phyloP scores from a whole-genome alignment of 139 green algal genomes.

The Volvox reticuliferus region DNA sequence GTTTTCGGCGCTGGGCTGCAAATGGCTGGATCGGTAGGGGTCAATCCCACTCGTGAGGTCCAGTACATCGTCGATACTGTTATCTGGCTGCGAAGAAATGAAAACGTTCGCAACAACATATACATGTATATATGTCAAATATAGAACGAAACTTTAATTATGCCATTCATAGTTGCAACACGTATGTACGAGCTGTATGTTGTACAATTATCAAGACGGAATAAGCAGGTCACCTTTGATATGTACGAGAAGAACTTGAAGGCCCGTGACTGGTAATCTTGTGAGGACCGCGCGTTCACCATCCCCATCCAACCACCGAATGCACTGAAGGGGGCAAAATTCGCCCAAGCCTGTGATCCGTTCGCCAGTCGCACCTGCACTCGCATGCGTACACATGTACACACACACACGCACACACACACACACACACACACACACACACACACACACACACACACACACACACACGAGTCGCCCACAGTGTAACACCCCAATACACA shows the following conservation, averaged over 20 bases:
- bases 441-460: too few species aligned
- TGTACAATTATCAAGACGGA: too few species aligned
- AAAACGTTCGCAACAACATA: too few species aligned
- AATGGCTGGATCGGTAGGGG: background rate
- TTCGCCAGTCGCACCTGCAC: background rate
- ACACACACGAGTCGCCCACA: too few species aligned
- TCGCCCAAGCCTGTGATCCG: background rate
- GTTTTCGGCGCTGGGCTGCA: background rate
- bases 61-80: background rate
- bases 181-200: background rate
- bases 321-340: constrained; percentile 39
- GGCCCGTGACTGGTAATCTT: background rate
- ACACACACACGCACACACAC: too few species aligned
- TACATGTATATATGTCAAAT: too few species aligned
- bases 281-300: background rate
- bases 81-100: background rate
- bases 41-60: constrained; percentile 5
- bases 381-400: too few species aligned
- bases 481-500: too few species aligned
- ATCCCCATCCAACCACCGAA: constrained; percentile 36
- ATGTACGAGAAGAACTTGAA: constrained; percentile 18
- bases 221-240: background rate
- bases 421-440: too few species aligned
- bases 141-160: too few species aligned
- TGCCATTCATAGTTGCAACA: too few species aligned